A percentile compares a stretch with the other conserved stretches of the same genome.
Evolutionary conservation across 345 rosid species (phyloP).

Genomic region (Syzygium jambos): DNA sequence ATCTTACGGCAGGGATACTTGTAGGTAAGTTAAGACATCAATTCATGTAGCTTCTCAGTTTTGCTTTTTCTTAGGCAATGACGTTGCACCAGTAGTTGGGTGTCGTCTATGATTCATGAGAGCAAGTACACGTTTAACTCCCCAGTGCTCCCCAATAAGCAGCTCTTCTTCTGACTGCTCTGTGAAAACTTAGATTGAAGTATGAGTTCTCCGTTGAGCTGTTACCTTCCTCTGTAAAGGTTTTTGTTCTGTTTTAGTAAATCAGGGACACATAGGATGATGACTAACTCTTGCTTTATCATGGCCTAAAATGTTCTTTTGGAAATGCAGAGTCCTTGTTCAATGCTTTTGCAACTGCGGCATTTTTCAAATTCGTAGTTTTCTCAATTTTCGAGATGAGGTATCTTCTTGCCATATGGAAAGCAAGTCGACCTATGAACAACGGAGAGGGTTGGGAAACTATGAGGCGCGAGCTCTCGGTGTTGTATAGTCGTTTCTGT

Average conservation of each 20-base stretch:
- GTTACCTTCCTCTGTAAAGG: not conserved
- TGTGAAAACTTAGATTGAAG: not conserved
- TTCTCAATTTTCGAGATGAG: slow-evolving; percentile 99
- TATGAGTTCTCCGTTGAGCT: not conserved
- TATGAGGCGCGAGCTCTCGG: slow-evolving; percentile 94
- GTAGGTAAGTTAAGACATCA: slow-evolving; percentile 50
- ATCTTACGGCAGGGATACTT: slow-evolving; percentile 91
- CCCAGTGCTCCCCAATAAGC: not conserved
- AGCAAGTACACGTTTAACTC: not conserved
- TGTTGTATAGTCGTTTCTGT: slow-evolving; percentile 97
- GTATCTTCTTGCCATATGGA: slow-evolving; percentile 97
- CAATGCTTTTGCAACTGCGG: slow-evolving; percentile 97
- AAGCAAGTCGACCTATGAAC: slow-evolving; percentile 83
- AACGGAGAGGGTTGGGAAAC: slow-evolving; percentile 98
- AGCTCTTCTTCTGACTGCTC: not conserved
- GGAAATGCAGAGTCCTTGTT: slow-evolving; percentile 76
- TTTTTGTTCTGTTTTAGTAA: not conserved
- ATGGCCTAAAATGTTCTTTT: slow-evolving; percentile 2
- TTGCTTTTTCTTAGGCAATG: not conserved
- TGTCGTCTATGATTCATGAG: not conserved
- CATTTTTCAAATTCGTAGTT: slow-evolving; percentile 97
- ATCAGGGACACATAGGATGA: not conserved
- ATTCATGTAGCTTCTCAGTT: not conserved
- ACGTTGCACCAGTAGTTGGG: not conserved
- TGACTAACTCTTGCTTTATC: not conserved